A percentile compares a stretch with the other conserved stretches of the same genome.
Evolutionary conservation across 805 yeast species (phyloP).

Genomic region (Cyberlindnera maclurae): DNA sequence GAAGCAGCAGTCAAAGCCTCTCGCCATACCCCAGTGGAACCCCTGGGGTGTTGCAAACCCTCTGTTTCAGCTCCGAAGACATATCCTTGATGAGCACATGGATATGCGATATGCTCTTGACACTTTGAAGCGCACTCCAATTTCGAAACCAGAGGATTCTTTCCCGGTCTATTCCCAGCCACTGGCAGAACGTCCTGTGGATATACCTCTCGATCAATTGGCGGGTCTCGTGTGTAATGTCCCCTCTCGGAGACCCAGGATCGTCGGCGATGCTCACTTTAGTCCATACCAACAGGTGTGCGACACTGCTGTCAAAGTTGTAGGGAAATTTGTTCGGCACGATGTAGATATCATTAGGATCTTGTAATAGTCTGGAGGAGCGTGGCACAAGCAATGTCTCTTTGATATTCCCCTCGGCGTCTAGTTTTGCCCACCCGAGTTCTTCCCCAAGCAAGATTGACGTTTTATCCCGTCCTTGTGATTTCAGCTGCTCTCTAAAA

Average conservation of each 20-base stretch:
- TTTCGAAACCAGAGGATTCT: slow-evolving; percentile 55
- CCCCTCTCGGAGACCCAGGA: slow-evolving; percentile 47
- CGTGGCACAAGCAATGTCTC: not conserved
- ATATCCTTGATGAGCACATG: slow-evolving; percentile 46
- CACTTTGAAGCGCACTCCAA: slow-evolving; percentile 63
- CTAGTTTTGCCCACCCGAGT: slow-evolving; percentile 1
- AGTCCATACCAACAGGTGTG: slow-evolving; percentile 64
- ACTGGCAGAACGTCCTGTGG: slow-evolving; percentile 24
- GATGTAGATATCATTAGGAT: not conserved
- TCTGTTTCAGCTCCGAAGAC: not conserved
- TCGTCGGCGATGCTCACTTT: slow-evolving; percentile 38
- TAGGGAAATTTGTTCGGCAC: slow-evolving; percentile 57
- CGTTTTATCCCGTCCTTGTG: not conserved
- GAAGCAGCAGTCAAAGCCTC: too few relatives aligned
- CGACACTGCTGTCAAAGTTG: slow-evolving; percentile 41
- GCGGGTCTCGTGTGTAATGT: slow-evolving; percentile 29
- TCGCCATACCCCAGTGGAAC: not conserved
- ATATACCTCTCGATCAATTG: slow-evolving; percentile 42
- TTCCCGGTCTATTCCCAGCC: slow-evolving; percentile 18
- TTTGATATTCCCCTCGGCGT: not conserved
- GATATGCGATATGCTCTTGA: slow-evolving; percentile 56
- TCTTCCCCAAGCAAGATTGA: not conserved
- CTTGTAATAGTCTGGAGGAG: not conserved
- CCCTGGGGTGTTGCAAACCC: slow-evolving; percentile 10
- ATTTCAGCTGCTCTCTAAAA: not conserved